Evolutionary conservation across 2,329 filamentous ascomycete species (phyloP).

Genomic region (Xylaria sp.): DNA sequence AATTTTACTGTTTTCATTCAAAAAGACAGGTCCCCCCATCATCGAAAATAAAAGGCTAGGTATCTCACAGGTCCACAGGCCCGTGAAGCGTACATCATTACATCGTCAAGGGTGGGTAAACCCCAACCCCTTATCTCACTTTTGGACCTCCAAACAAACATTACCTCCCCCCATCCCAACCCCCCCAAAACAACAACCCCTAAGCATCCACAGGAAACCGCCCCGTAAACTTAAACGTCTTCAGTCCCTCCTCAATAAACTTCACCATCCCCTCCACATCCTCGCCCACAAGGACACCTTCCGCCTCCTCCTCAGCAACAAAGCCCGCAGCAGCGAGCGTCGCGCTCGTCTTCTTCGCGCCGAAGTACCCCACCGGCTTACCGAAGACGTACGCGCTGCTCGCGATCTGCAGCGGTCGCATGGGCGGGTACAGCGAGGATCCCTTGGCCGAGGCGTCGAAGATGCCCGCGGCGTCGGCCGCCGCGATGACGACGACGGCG

Average conservation of each 20-base stretch:
- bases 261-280: constrained; percentile 38
- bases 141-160: no score
- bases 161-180: not conserved
- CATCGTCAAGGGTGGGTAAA: no score
- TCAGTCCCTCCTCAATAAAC: constrained; percentile 53
- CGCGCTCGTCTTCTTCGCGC: constrained; percentile 27
- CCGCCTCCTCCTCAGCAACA: constrained; percentile 36
- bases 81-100: no score
- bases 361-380: constrained; percentile 62
- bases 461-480: constrained; percentile 41
- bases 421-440: constrained; percentile 57
- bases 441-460: constrained; percentile 39
- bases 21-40: no score
- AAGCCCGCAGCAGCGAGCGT: constrained; percentile 33
- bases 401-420: constrained; percentile 59
- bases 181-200: not conserved
- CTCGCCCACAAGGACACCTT: constrained; percentile 38
- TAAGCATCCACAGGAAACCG: constrained; percentile 53
- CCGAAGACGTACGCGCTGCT: constrained; percentile 61
- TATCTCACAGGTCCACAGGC: no score
- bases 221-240: constrained; percentile 60
- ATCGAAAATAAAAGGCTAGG: no score
- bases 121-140: no score
- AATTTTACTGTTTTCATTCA: no score
- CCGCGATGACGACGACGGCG: constrained; percentile 54